Evolutionary conservation across 2,329 filamentous ascomycete species (phyloP).

Genomic region (Ascochyta koolunga): DNA sequence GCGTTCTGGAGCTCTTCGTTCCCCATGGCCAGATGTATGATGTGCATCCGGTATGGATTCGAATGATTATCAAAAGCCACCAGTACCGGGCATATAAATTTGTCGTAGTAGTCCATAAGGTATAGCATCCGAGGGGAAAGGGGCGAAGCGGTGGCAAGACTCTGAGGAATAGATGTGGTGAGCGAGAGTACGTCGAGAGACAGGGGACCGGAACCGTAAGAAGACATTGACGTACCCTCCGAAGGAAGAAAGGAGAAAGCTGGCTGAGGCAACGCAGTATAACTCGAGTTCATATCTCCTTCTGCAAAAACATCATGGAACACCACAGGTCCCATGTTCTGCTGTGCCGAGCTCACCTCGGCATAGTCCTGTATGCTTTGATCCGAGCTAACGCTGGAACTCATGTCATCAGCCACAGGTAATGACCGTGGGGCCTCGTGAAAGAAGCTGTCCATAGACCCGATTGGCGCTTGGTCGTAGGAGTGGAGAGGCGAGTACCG

Average conservation of each 20-base stretch:
- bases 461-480: conserved; percentile 44
- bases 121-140: conserved; percentile 81
- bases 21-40: conserved; percentile 76
- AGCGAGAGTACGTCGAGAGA: conserved; percentile 47
- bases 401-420: conserved; percentile 49
- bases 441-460: conserved; percentile 47
- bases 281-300: conserved; percentile 48
- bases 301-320: conserved; percentile 49
- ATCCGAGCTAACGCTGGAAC: conserved; percentile 55
- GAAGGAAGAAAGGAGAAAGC: conserved; percentile 49
- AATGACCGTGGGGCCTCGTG: conserved; percentile 45
- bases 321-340: conserved; percentile 43
- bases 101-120: conserved; percentile 92
- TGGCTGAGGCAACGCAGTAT: conserved; percentile 45
- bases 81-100: conserved; percentile 88
- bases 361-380: conserved; percentile 53
- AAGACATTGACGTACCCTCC: conserved; percentile 51
- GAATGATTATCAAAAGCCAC: conserved; percentile 83
- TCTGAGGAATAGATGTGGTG: conserved; percentile 51
- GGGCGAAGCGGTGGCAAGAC: conserved; percentile 59
- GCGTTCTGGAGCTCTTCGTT: conserved; percentile 90
- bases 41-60: conserved; percentile 85
- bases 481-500: conserved; percentile 42
- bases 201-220: conserved; percentile 47
- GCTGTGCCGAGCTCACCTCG: conserved; percentile 45